These are phyloP conservation scores for Coffea canephora DNA, from an alignment of 257 asterid genomes.

Conservation along the genomic window DNA sequence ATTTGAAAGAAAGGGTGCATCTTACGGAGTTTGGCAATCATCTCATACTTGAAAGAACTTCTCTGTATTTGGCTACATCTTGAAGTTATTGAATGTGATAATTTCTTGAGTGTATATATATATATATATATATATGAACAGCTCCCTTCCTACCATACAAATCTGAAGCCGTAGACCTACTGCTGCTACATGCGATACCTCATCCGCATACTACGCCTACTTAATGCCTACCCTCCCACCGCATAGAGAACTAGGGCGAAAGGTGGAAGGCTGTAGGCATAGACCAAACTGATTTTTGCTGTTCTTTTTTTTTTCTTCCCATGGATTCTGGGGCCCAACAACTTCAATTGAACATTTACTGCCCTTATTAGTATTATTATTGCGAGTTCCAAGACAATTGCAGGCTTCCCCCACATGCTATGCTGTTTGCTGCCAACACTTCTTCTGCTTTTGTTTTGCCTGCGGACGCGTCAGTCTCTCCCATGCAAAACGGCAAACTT, in stretches of 20 bases:
- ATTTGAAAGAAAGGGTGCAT: too few relatives aligned
- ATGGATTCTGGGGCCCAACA: not conserved
- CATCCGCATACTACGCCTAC: too few relatives aligned
- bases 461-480: slow-evolving; percentile 17
- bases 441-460: slow-evolving; percentile 17
- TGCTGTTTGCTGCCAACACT: slow-evolving; percentile 17
- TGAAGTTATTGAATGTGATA: too few relatives aligned
- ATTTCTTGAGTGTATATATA: too few relatives aligned
- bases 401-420: slow-evolving; percentile 25
- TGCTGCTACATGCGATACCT: too few relatives aligned
- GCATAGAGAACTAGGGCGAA: not conserved
- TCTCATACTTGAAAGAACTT: too few relatives aligned
- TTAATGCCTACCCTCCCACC: not conserved
- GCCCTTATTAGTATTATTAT: not conserved
- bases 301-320: not conserved
- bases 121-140: not conserved
- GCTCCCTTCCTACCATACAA: slow-evolving; percentile 6
- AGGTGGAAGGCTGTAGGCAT: not conserved
- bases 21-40: too few relatives aligned
- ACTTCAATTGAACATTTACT: not conserved
- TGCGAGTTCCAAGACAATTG: slow-evolving; percentile 23
- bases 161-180: not conserved
- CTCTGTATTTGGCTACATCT: too few relatives aligned
- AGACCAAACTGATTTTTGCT: not conserved
- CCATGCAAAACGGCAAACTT: slow-evolving; percentile 17